A percentile compares a stretch with the other conserved stretches of the same genome.
Evolutionary conservation across 2,329 filamentous ascomycete genomes (phyloP).

Genomic region (Gliomastix tumulicola): DNA sequence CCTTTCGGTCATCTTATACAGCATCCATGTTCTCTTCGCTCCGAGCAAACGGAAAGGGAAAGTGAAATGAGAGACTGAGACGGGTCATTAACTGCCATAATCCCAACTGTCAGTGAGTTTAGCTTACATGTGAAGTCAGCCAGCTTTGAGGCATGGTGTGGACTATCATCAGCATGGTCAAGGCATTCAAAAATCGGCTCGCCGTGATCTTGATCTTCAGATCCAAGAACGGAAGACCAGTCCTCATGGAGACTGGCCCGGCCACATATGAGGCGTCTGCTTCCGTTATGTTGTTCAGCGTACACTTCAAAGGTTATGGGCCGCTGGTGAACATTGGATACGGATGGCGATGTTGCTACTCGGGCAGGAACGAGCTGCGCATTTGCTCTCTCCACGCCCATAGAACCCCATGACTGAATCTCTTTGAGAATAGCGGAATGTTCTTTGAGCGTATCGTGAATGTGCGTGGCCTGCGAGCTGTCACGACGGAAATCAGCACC

Average conservation of each 20-base stretch:
- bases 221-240: neutral
- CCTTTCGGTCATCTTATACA: neutral
- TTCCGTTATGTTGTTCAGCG: neutral
- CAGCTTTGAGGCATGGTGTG: too few species aligned
- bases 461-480: constrained; percentile 3
- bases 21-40: neutral
- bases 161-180: too few species aligned
- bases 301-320: neutral
- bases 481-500: too few species aligned
- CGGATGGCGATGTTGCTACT: too few species aligned
- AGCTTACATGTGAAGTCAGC: too few species aligned
- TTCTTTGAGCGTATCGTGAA: neutral
- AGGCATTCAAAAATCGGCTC: too few species aligned
- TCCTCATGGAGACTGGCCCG: neutral
- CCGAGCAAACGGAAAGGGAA: neutral
- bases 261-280: neutral
- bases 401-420: too few species aligned
- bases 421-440: neutral
- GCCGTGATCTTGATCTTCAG: neutral
- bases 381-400: too few species aligned
- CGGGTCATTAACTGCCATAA: neutral
- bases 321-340: neutral
- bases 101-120: too few species aligned
- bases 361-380: too few species aligned
- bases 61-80: neutral